Evolutionary conservation across 768 basidiomycete genomes (phyloP), one percentile per base, ranked within the genome.

Genomic region (Calocybe cyanea): DNA sequence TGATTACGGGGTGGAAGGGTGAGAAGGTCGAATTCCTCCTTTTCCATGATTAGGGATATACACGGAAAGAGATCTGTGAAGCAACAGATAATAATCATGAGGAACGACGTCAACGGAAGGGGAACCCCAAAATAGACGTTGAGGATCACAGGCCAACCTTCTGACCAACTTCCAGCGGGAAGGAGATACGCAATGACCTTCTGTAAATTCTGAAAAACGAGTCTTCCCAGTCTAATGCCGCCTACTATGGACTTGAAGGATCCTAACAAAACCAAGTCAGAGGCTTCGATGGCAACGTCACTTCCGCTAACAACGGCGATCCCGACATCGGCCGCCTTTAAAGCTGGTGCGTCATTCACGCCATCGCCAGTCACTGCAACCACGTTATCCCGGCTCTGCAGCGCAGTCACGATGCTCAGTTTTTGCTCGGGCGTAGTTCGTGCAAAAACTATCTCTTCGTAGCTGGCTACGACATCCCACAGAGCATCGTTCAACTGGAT

Each of bases 121-220:
- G 80, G 81, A 57, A 83, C 75, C 41, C 81, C 81, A 21, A 81
- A 57, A 53, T 81, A 61, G 30, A 80, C 76, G 46, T 80, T 81
- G 38, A 73, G 48, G 9, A 83, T 64, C 41, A 84, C 77, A 0
- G 66, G 68, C 66, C 79, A 72, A 47, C 80, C 72, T 52, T 83
- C 79, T 14, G 78, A 74, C 64, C 80, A 83, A 17, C 73, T 74
- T 23, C 78, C 76, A n/a, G 75, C 71, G 8, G 73, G 74, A 58
- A 74, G 67, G 7, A 75, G 56, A 46, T 73, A 70, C n/a, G 70
- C 51, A 14, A 70, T 69, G 33, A 74, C 61, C 68, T 78, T 73
- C 71, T 76, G 71, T 44, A 82, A 53, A 52, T 82, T 82, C 53
- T 80, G 77, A 48, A 81, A 81, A 0, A 78, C 73, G 32, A 78